These are phyloP conservation scores for Penicillium subrubescens DNA, from an alignment of 495 filamentous ascomycete genomes.

Conservation along the genomic window DNA sequence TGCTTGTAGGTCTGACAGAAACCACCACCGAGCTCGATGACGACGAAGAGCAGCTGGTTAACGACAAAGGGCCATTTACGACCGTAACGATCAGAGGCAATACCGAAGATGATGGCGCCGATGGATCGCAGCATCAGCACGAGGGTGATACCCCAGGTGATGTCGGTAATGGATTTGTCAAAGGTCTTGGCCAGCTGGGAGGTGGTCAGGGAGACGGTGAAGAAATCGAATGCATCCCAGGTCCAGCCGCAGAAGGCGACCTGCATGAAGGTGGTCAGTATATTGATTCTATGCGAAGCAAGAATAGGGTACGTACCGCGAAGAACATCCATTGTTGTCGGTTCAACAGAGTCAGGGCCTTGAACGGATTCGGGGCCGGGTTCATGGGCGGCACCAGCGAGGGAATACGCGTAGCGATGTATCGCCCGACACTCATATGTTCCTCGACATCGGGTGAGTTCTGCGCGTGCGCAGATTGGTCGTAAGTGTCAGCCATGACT, in stretches of 20 bases:
- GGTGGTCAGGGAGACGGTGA: slow-evolving; percentile 81
- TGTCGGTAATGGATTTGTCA: slow-evolving; percentile 66
- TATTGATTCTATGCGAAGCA: not conserved
- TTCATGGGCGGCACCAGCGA: slow-evolving; percentile 76
- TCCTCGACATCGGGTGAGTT: slow-evolving; percentile 35
- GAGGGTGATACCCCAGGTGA: slow-evolving; percentile 89
- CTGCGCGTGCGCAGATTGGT: not conserved
- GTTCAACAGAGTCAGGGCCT: slow-evolving; percentile 67
- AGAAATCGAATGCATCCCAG: slow-evolving; percentile 92
- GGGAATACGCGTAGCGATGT: slow-evolving; percentile 70
- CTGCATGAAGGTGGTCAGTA: slow-evolving; percentile 13
- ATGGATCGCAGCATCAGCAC: slow-evolving; percentile 85
- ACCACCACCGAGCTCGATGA: slow-evolving; percentile 77
- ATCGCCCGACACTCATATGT: slow-evolving; percentile 59
- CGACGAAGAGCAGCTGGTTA: slow-evolving; percentile 81
- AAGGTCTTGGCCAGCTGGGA: slow-evolving; percentile 67
- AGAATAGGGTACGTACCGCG: slow-evolving; percentile 42
- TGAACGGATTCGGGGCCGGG: slow-evolving; percentile 78
- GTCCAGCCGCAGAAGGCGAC: slow-evolving; percentile 71
- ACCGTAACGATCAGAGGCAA: slow-evolving; percentile 80
- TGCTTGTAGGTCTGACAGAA: slow-evolving; percentile 77
- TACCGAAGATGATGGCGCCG: slow-evolving; percentile 87
- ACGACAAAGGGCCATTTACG: slow-evolving; percentile 87
- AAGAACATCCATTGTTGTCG: slow-evolving; percentile 86
- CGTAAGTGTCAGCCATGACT: slow-evolving; percentile 15